Percentiles rank a stretch among this genome's conserved stretches.
Conservation (phyloP, 2,329 filamentous ascomycete species). For the Rutstroemia sp. region DNA sequence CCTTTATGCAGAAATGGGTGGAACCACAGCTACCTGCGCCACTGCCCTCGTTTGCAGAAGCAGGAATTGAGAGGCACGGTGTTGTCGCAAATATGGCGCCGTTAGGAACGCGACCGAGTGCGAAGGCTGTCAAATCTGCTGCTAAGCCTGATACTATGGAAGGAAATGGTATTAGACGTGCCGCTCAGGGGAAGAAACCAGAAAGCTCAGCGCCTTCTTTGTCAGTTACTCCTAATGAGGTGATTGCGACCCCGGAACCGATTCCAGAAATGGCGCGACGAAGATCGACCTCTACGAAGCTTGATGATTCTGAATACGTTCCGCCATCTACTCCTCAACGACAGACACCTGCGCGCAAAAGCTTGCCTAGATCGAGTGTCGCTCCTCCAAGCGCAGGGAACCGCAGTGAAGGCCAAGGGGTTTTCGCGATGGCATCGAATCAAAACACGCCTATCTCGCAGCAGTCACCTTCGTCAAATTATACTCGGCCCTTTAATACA, state of each 20-base stretch:
- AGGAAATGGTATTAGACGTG: constrained; percentile 5
- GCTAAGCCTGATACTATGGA: constrained; percentile 19
- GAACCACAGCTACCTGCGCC: constrained; percentile 48
- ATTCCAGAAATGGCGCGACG: constrained; percentile 9
- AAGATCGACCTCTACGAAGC: constrained; percentile 15
- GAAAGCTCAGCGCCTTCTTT: constrained; percentile 16
- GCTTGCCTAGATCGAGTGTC: constrained; percentile 11
- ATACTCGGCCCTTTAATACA: constrained; percentile 2
- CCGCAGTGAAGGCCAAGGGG: constrained; percentile 6
- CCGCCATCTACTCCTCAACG: constrained; percentile 8
- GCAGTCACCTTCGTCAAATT: constrained; percentile 5
- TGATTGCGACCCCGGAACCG: constrained; percentile 21
- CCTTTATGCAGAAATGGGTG: constrained; percentile 38
- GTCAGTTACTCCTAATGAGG: constrained; percentile 20
- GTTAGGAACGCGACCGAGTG: constrained; percentile 62
- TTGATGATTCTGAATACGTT: constrained; percentile 9
- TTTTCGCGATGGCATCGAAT: not conserved
- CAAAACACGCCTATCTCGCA: constrained; percentile 2
- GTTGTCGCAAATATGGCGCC: constrained; percentile 81
- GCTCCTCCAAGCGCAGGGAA: constrained; percentile 4
- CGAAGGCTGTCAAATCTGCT: constrained; percentile 46
- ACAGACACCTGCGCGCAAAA: constrained; percentile 16
- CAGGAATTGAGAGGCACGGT: constrained; percentile 62
- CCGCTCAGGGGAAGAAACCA: constrained; percentile 19
- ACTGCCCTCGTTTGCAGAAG: constrained; percentile 67